Conservation (phyloP, 495 filamentous ascomycete species). For the Evernia prunastri region DNA sequence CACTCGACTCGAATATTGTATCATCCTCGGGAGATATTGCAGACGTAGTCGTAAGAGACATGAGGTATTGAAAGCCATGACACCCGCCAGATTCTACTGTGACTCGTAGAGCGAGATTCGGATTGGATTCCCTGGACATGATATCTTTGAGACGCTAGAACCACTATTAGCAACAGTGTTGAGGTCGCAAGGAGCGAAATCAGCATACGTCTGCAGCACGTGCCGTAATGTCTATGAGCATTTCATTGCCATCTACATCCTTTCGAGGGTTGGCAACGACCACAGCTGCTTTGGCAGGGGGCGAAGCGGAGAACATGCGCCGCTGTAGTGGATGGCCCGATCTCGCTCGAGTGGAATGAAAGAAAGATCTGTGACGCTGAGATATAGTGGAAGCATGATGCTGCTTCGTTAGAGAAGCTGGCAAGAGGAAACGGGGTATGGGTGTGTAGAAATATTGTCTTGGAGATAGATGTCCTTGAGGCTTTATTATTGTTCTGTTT, state of each 20-base stretch:
- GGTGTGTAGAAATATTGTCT: neutral
- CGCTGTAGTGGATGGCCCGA: constrained; percentile 4
- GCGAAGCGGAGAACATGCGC: constrained; percentile 19
- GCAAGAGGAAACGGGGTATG: neutral
- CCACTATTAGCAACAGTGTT: constrained; percentile 24
- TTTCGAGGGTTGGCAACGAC: constrained; percentile 56
- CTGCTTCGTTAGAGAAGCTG: neutral
- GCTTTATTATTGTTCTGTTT: neutral
- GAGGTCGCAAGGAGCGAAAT: constrained; percentile 10
- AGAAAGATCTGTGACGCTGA: neutral
- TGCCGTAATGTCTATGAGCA: constrained; percentile 72
- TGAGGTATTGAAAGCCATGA: constrained; percentile 96
- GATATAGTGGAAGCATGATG: neutral
- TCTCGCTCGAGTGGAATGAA: neutral
- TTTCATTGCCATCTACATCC: constrained; percentile 73
- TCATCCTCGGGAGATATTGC: constrained; percentile 68
- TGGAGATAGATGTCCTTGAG: neutral
- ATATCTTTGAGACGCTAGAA: constrained; percentile 60
- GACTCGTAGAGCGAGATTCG: constrained; percentile 77
- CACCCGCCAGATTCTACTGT: constrained; percentile 89
- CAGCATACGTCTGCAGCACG: constrained; percentile 68
- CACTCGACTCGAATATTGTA: constrained; percentile 47
- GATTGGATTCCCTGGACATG: constrained; percentile 64
- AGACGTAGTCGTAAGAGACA: constrained; percentile 64
- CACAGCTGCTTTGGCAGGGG: constrained; percentile 28